These are phyloP conservation scores for Talaromyces amestolkiae DNA, from an alignment of 2,329 filamentous ascomycete species.

Conservation along the genomic window DNA sequence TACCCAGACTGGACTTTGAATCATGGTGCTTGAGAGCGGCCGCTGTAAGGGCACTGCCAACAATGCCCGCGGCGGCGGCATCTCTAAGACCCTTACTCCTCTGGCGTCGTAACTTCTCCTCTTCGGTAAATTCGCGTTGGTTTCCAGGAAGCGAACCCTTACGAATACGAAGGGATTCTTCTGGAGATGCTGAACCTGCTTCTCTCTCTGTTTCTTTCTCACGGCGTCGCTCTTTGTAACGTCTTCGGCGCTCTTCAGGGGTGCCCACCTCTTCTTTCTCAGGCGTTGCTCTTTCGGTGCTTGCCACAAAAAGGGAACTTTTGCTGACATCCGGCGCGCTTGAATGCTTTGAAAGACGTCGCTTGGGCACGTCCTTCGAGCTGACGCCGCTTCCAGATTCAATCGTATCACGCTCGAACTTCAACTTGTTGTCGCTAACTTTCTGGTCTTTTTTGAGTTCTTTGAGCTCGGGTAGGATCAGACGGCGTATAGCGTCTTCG, in stretches of 20 bases:
- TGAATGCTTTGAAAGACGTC: conserved; percentile 59
- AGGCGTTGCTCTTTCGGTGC: conserved; percentile 51
- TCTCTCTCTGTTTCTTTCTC: conserved; percentile 55
- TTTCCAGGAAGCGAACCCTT: conserved; percentile 44
- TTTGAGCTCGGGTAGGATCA: conserved; percentile 88
- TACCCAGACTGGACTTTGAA: conserved; percentile 58
- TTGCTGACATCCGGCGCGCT: conserved; percentile 61
- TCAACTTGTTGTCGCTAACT: conserved; percentile 67
- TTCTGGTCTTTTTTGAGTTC: conserved; percentile 88
- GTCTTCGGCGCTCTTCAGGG: conserved; percentile 50
- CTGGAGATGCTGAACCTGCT: conserved; percentile 47
- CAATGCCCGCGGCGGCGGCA: conserved; percentile 54
- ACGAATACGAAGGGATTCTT: conserved; percentile 46
- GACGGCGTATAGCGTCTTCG: conserved; percentile 83
- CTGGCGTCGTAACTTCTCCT: conserved; percentile 53
- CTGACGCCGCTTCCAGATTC: conserved; percentile 61
- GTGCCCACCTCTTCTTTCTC: conserved; percentile 59
- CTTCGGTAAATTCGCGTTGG: conserved; percentile 43
- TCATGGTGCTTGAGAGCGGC: conserved; percentile 64
- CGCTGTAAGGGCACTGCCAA: conserved; percentile 58
- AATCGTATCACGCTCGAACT: conserved; percentile 62
- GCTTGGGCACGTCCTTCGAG: conserved; percentile 54
- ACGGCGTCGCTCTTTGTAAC: conserved; percentile 53
- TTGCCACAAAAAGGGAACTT: conserved; percentile 57
- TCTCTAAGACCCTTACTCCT: conserved; percentile 57